Percentiles rank a stretch among this genome's conserved stretches.
phyloP scores from a whole-genome alignment of 2,329 filamentous ascomycete species.

The Aspergillus eucalypticola region DNA sequence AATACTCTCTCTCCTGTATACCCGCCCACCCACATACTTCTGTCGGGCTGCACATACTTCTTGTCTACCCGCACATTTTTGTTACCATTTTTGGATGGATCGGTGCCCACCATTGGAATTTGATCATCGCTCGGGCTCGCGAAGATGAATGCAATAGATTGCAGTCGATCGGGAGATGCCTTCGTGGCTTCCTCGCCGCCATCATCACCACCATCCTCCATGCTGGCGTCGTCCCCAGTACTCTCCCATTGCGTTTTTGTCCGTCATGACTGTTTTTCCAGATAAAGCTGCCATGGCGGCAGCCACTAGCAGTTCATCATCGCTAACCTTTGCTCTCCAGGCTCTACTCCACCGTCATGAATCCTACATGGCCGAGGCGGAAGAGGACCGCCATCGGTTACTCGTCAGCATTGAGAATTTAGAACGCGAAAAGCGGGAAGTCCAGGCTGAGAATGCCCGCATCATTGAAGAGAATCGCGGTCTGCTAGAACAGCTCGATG shows the following conservation, averaged over 20 bases:
- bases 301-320: constrained; percentile 37
- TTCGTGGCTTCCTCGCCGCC: constrained; percentile 24
- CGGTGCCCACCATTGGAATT: background rate
- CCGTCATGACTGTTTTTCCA: constrained; percentile 29
- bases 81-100: background rate
- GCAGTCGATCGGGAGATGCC: background rate
- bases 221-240: constrained; percentile 25
- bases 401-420: constrained; percentile 71
- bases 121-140: background rate
- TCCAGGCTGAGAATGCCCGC: constrained; percentile 74
- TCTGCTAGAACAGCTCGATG: constrained; percentile 80
- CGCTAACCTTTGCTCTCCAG: constrained; percentile 76
- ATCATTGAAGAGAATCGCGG: constrained; percentile 80
- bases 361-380: constrained; percentile 88
- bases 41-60: background rate
- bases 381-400: constrained; percentile 77
- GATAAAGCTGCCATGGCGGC: constrained; percentile 25
- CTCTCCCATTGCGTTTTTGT: constrained; percentile 33
- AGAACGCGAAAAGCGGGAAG: constrained; percentile 69
- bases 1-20: too few relatives aligned
- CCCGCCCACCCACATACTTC: background rate
- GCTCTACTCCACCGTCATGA: constrained; percentile 89
- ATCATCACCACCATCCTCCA: background rate
- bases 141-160: background rate
- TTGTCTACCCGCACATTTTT: background rate